Conservation (phyloP, 2,329 filamentous ascomycete genomes). For the Xylariaceae sp. region DNA sequence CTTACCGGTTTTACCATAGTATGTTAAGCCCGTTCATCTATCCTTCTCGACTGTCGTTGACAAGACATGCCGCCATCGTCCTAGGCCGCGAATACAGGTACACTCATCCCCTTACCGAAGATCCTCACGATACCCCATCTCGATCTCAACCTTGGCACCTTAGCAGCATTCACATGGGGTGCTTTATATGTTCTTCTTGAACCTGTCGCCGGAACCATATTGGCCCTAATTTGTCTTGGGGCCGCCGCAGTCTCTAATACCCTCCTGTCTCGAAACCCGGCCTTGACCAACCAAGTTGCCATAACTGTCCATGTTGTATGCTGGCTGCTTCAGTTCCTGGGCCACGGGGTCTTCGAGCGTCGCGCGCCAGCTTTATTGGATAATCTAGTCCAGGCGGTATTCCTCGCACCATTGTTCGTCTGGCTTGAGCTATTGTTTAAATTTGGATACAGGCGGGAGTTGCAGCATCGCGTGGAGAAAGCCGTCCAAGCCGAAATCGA, state of each 20-base stretch:
- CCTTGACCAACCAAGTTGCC: conserved; percentile 57
- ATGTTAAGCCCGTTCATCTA: conserved; percentile 39
- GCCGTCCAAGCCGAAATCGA: conserved; percentile 75
- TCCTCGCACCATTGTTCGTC: conserved; percentile 93
- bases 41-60: conserved; percentile 11
- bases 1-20: conserved; percentile 73
- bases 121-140: conserved; percentile 71
- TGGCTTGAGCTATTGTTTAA: conserved; percentile 94
- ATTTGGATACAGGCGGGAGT: conserved; percentile 85
- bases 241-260: conserved; percentile 77
- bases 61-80: conserved; percentile 20
- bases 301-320: conserved; percentile 69
- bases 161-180: conserved; percentile 69
- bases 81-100: conserved; percentile 65
- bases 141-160: conserved; percentile 66
- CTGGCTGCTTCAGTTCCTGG: conserved; percentile 90
- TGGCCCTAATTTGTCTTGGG: conserved; percentile 76
- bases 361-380: conserved; percentile 87
- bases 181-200: conserved; percentile 89
- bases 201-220: conserved; percentile 81
- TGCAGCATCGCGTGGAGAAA: conserved; percentile 79
- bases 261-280: conserved; percentile 61
- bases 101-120: conserved; percentile 64
- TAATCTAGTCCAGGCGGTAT: conserved; percentile 88
- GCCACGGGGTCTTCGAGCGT: conserved; percentile 86